Base-by-base conservation (phyloP, 148 eudicot genomes). In the Vaccinium macrocarpon region DNA sequence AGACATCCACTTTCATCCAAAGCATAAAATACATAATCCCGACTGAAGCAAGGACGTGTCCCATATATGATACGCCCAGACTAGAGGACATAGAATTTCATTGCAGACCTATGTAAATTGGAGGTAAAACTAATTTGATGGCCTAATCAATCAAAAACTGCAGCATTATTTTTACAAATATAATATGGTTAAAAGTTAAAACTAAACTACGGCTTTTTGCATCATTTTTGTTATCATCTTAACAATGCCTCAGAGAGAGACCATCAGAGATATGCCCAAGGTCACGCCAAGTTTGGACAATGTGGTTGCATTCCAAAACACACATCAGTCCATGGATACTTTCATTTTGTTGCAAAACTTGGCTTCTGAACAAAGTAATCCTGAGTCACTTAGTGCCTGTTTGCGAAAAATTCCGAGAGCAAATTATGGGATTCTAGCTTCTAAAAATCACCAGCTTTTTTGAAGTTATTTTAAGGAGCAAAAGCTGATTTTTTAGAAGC, bases 221-320 rank as follows among this genome's bases (percentile, higher is more conserved):
- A 42, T 42, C 46, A 5, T 42, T 42, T 42, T 42, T 42, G 46
- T 42, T 42, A 42, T 42, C 42, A 38, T 38, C 42, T 38, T 38
- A 38, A 38, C 42, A 38, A 38, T 38, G 42, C 42, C 42, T 38
- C 42, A 38, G 2, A 38, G 42, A 5, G 46, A 21, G 66, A 61
- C 11, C 66, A 61, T 21, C 66, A 61, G 23, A 61, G 23, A 61
- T 61, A 61, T 61, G 25, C 19, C 52, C 78, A 75, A 75, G 78
- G 78, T 75, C 78, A 75, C 27, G 53, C 52, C 27, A 75, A 75
- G 15, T 23, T 42, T 76, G 79, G 16, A 9, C 35, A 6, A 76
- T 76, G 79, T 76, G 79, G n/a, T 49, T n/a, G 29, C 79, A 49
- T 50, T 76, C 56, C 79, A 76, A 42, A 42, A 76, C 51, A 19